Conservation (phyloP, 768 basidiomycete species). For the Rhodotorula diobovata region DNA sequence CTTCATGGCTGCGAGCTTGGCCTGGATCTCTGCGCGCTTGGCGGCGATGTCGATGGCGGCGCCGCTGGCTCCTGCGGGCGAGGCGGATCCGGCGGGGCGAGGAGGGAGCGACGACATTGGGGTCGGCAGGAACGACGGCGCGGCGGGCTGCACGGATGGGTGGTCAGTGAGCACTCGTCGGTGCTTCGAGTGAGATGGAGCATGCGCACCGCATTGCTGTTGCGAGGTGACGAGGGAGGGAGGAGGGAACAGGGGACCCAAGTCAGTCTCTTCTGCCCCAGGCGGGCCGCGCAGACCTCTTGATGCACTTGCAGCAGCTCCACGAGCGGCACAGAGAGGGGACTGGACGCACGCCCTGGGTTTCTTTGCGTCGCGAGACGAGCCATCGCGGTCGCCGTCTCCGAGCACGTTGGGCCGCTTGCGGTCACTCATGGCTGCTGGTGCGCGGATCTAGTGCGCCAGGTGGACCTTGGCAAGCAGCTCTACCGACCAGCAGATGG, state of each 20-base stretch:
- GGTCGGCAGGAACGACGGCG: constrained; percentile 21
- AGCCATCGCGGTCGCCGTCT: neutral
- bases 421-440: constrained; percentile 8
- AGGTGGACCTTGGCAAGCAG: no score
- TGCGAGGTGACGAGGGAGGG: neutral
- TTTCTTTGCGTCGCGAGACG: constrained; percentile 21
- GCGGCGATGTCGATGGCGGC: constrained; percentile 69
- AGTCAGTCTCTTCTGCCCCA: neutral
- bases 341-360: constrained; percentile 25
- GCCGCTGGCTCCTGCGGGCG: constrained; percentile 54
- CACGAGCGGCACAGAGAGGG: neutral
- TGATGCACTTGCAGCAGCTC: neutral
- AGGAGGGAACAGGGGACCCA: neutral
- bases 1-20: constrained; percentile 40
- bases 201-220: constrained; percentile 25
- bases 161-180: neutral
- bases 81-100: constrained; percentile 46
- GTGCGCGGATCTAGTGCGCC: neutral
- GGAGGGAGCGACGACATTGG: constrained; percentile 20
- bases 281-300: neutral
- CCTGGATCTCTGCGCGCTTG: constrained; percentile 61
- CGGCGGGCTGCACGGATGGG: constrained; percentile 6
- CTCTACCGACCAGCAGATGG: neutral
- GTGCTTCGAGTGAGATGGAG: neutral
- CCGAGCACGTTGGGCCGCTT: constrained; percentile 36